Evolutionary conservation across 1,284 basidiomycete genomes (phyloP).

Genomic region (Naganishia albida): DNA sequence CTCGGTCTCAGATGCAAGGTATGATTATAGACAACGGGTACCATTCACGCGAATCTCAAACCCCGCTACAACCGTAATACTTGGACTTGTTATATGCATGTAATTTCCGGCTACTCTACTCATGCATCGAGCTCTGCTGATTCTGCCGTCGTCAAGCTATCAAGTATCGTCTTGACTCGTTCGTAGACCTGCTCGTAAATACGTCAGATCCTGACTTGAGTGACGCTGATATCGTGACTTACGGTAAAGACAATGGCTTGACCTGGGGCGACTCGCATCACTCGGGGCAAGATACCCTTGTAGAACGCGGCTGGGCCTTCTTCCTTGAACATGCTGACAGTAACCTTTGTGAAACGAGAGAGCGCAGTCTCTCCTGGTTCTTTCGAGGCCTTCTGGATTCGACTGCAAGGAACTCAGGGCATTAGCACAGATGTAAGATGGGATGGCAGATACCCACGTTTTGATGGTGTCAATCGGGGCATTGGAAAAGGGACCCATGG

Average conservation of each 20-base stretch:
- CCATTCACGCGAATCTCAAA: neutral
- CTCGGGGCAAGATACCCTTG: constrained; percentile 95
- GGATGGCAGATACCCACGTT: constrained; percentile 59
- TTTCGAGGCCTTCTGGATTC: constrained; percentile 76
- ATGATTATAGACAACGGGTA: neutral
- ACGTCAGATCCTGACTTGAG: neutral
- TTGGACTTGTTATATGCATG: neutral
- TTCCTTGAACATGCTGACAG: constrained; percentile 86
- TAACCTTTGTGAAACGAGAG: constrained; percentile 72
- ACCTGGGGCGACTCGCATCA: constrained; percentile 93
- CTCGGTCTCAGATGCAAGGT: neutral
- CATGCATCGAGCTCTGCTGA: constrained; percentile 9
- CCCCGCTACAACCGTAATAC: too few species aligned
- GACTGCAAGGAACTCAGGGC: constrained; percentile 36
- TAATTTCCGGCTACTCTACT: neutral
- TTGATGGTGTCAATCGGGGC: constrained; percentile 98
- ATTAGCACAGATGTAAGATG: constrained; percentile 43
- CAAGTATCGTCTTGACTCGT: constrained; percentile 71
- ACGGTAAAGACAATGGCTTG: constrained; percentile 60
- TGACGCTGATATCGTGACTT: constrained; percentile 32
- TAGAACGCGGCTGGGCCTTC: constrained; percentile 91
- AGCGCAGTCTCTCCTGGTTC: constrained; percentile 73
- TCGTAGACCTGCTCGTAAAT: constrained; percentile 73
- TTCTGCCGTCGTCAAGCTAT: constrained; percentile 57
- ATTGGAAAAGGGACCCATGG: constrained; percentile 95